Percentiles rank a stretch among this genome's conserved stretches.
Evolutionary conservation across 2,329 filamentous ascomycete genomes (phyloP).

Genomic region (Penicillium sp.): DNA sequence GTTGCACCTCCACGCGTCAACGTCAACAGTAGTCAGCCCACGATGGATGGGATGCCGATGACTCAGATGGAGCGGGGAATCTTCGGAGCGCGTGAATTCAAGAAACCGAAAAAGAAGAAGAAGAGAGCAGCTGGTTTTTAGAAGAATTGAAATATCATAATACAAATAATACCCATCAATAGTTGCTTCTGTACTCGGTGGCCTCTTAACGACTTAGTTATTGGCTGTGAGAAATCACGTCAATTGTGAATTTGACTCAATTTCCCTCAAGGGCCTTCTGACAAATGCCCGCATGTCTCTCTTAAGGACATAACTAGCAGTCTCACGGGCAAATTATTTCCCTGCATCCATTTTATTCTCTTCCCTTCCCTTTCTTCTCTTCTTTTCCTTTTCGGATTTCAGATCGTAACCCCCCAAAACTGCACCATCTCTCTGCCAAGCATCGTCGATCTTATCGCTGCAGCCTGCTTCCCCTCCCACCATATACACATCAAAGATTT

Average conservation of each 20-base stretch:
- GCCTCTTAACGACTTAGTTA: not conserved
- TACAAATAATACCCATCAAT: not conserved
- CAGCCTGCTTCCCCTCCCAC: not conserved
- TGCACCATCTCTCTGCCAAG: slow-evolving; percentile 1
- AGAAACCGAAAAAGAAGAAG: slow-evolving; percentile 40
- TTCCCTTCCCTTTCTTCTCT: too few species aligned
- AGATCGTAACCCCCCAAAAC: not conserved
- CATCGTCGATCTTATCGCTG: not conserved
- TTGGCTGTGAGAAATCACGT: not conserved
- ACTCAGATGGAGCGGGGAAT: slow-evolving; percentile 41
- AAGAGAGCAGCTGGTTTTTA: slow-evolving; percentile 43
- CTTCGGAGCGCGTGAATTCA: slow-evolving; percentile 38
- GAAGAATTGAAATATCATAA: not conserved
- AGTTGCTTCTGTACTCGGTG: not conserved
- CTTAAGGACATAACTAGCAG: too few species aligned
- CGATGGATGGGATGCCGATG: slow-evolving; percentile 35
- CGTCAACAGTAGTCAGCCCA: slow-evolving; percentile 36
- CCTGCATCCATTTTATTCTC: too few species aligned
- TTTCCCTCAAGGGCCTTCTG: slow-evolving; percentile 9
- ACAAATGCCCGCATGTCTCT: slow-evolving; percentile 4
- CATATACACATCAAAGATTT: not conserved
- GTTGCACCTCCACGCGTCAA: slow-evolving; percentile 20
- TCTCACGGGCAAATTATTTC: too few species aligned
- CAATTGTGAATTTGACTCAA: slow-evolving; percentile 23
- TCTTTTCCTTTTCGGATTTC: not conserved